Evolutionary conservation across 129 eudicot species (phyloP).

Genomic region (sunflower (Helianthus annuus)): DNA sequence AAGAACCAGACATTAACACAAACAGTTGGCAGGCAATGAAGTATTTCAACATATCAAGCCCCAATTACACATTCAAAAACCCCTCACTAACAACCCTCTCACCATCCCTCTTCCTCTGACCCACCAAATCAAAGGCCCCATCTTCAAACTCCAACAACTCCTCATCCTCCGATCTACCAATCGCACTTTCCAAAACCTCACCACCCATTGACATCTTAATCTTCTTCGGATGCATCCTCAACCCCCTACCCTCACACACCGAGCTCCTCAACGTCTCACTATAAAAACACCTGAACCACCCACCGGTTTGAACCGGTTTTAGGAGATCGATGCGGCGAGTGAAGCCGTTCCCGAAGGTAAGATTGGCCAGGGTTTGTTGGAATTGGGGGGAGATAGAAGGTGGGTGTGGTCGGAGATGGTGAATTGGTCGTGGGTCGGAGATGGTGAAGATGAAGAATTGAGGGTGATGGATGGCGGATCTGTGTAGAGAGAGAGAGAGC

Average conservation of each 20-base stretch:
- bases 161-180: slow-evolving; percentile 78
- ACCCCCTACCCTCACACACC: slow-evolving; percentile 73
- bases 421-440: background rate
- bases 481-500: too few species aligned
- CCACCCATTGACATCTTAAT: slow-evolving; percentile 82
- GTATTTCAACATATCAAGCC: too few species aligned
- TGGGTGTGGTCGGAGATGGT: slow-evolving; percentile 19
- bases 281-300: slow-evolving; percentile 78
- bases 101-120: slow-evolving; percentile 28
- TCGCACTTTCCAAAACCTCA: slow-evolving; percentile 80
- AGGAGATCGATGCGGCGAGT: slow-evolving; percentile 48
- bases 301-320: slow-evolving; percentile 27
- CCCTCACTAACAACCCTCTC: slow-evolving; percentile 40
- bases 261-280: slow-evolving; percentile 75
- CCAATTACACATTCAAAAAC: slow-evolving; percentile 61
- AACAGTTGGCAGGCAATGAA: too few species aligned
- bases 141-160: slow-evolving; percentile 65
- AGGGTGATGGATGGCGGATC: too few species aligned
- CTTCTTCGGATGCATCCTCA: slow-evolving; percentile 72
- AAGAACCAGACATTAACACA: too few species aligned
- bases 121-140: slow-evolving; percentile 75
- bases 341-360: slow-evolving; percentile 74
- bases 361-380: slow-evolving; percentile 82
- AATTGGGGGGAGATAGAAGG: too few species aligned
- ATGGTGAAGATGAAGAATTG: too few species aligned